Evolutionary conservation across 2,329 filamentous ascomycete species (phyloP).

Genomic region (Colletotrichum gigasporum): DNA sequence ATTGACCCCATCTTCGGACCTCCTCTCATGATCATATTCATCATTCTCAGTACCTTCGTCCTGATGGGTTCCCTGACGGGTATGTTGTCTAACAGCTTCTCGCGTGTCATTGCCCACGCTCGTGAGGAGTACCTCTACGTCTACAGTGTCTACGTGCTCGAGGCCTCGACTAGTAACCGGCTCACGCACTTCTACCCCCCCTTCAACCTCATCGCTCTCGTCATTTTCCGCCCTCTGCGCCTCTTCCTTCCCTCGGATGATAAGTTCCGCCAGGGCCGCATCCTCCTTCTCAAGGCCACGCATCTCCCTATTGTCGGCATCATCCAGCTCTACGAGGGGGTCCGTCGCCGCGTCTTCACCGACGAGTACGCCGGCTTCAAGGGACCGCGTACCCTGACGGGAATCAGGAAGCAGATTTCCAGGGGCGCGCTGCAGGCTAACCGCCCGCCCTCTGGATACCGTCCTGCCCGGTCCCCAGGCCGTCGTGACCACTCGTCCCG

Average conservation of each 20-base stretch:
- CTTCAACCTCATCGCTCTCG: slow-evolving; percentile 78
- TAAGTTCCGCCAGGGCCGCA: slow-evolving; percentile 69
- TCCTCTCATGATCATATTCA: slow-evolving; percentile 75
- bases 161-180: slow-evolving; percentile 74
- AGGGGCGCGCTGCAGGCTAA: slow-evolving; percentile 31
- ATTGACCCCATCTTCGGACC: slow-evolving; percentile 69
- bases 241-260: slow-evolving; percentile 72
- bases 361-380: slow-evolving; percentile 60
- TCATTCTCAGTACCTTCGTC: slow-evolving; percentile 80
- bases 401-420: slow-evolving; percentile 34
- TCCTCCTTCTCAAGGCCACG: slow-evolving; percentile 69
- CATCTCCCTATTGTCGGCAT: slow-evolving; percentile 74
- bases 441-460: slow-evolving; percentile 36
- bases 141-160: slow-evolving; percentile 72
- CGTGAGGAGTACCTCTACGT: slow-evolving; percentile 83
- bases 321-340: slow-evolving; percentile 74
- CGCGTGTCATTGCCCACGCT: slow-evolving; percentile 69
- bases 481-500: slow-evolving; percentile 27
- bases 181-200: slow-evolving; percentile 77
- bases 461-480: slow-evolving; percentile 35
- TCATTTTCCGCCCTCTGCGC: slow-evolving; percentile 76
- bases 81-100: slow-evolving; percentile 81
- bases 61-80: slow-evolving; percentile 82
- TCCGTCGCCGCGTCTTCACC: slow-evolving; percentile 48
- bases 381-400: slow-evolving; percentile 49